Conservation (phyloP, 148 eudicot genomes). For the Dianthus caryophyllus region DNA sequence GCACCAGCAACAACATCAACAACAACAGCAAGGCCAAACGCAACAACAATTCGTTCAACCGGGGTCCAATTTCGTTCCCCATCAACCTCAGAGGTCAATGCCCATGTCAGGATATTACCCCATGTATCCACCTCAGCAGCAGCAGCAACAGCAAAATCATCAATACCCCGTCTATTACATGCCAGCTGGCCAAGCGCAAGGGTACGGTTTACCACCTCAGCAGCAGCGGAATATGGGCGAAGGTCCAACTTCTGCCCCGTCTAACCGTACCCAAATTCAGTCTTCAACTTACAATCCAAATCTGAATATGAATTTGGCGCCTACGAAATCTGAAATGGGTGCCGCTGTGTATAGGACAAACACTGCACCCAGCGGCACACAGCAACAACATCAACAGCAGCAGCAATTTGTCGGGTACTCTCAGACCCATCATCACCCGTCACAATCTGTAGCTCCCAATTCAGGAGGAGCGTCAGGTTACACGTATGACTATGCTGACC, state of each 20-base stretch:
- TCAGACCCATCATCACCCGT: conserved; percentile 56
- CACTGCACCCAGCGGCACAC: conserved; percentile 32
- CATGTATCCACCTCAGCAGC: conserved; percentile 67
- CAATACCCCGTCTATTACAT: conserved; percentile 59
- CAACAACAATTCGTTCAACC: conserved; percentile 57
- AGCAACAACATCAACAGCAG: conserved; percentile 32
- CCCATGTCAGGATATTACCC: conserved; percentile 58
- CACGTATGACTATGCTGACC: conserved; percentile 67
- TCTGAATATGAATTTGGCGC: conserved; percentile 29
- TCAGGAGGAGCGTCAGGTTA: conserved; percentile 42
- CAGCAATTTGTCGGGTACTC: conserved; percentile 54
- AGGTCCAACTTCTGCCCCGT: conserved; percentile 23
- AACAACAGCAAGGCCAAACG: conserved; percentile 16
- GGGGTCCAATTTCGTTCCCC: conserved; percentile 57
- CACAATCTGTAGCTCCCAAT: conserved; percentile 54
- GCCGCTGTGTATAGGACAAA: conserved; percentile 48
- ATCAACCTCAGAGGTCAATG: conserved; percentile 43
- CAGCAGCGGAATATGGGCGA: conserved; percentile 42
- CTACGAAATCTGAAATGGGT: conserved; percentile 49
- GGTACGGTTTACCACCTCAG: conserved; percentile 52
- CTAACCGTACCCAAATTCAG: conserved; percentile 47
- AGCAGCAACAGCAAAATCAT: conserved; percentile 39
- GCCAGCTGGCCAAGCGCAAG: conserved; percentile 60
- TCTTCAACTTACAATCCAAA: conserved; percentile 34
- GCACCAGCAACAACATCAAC: conserved; percentile 33